Conservation (phyloP, 495 filamentous ascomycete species). For the Aspergillus funiculosus region DNA sequence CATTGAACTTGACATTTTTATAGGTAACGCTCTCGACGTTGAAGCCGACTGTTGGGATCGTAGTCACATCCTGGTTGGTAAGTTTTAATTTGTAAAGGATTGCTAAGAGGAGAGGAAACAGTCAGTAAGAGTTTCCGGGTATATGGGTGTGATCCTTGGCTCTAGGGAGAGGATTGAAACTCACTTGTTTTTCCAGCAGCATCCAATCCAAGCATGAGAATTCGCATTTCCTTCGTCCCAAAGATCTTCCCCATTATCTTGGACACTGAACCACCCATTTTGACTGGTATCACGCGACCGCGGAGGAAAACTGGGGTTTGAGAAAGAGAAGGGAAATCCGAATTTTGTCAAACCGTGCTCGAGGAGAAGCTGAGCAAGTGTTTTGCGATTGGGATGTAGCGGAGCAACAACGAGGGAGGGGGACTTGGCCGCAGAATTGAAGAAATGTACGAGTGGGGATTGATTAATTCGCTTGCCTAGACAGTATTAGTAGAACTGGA, state of each 20-base stretch:
- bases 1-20: conserved; percentile 99
- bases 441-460: background rate
- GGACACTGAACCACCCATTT: conserved; percentile 74
- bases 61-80: conserved; percentile 88
- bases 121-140: background rate
- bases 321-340: no score
- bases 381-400: background rate
- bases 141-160: background rate
- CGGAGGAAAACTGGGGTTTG: conserved; percentile 4
- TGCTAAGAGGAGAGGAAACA: conserved; percentile 52
- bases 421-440: background rate
- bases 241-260: conserved; percentile 97
- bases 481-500: conserved; percentile 12
- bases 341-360: no score
- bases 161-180: conserved; percentile 18
- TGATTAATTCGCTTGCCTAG: background rate
- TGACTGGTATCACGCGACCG: conserved; percentile 22
- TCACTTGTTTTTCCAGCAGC: conserved; percentile 95
- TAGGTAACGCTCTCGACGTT: conserved; percentile 99
- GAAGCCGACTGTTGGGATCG: conserved; percentile 98
- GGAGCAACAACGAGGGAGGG: background rate
- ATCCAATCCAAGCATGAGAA: conserved; percentile 96
- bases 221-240: conserved; percentile 96
- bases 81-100: conserved; percentile 99
- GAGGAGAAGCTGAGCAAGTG: no score